Evolutionary conservation across 1,139 yeast species (phyloP), one percentile per base, ranked within the genome.

Genomic region (Hemisphaericaspora xylofermentans): DNA sequence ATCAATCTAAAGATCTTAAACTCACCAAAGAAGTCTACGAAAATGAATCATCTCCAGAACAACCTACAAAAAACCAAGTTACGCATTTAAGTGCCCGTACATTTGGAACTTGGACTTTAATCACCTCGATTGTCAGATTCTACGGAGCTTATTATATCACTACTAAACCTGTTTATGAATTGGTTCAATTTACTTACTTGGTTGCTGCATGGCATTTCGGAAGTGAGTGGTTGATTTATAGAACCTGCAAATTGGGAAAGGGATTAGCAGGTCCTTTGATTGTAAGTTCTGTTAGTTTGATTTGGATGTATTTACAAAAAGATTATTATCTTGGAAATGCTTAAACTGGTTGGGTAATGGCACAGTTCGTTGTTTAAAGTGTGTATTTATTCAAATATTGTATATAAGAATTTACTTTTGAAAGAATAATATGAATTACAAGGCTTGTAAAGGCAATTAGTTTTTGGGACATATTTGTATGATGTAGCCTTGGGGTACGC

Each of bases 71-170:
- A 16, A 48, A 50, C 10, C 68, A 71, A 43, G 72, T 91, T 15
- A 88, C 96, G 0, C 70, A 76, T 6, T 72, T 93, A 52, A 82
- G 95, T 52, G 96, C 97, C 8, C 78, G 98, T 55, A 93, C 98
- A 0, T 93, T 93, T 63, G 98, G 98, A 24, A 93, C 98, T 1
- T 93, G 98, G 98, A 93, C 98, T 0, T 71, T 91, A 40, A 76
- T 91, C 51, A 84, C 97, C 1, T 80, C 96, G 2, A 72, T 93
- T 33, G 82, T 93, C 38, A 80, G 98, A 59, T 74, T 84, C 50
- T 89, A 87, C 59, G 96, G 96, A 36, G 95, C 98, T 6, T 84
- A 84, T 63, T 71, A 86, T 59, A 68, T 87, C 47, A 59, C 63
- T 13, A 80, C 83, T 53, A 80, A 81, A 21, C 84, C 82, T 48